A percentile compares a stretch with the other conserved stretches of the same genome.
Evolutionary conservation across 352 stramenopile genomes (phyloP).

Genomic region (Phytophthora hybrid): DNA sequence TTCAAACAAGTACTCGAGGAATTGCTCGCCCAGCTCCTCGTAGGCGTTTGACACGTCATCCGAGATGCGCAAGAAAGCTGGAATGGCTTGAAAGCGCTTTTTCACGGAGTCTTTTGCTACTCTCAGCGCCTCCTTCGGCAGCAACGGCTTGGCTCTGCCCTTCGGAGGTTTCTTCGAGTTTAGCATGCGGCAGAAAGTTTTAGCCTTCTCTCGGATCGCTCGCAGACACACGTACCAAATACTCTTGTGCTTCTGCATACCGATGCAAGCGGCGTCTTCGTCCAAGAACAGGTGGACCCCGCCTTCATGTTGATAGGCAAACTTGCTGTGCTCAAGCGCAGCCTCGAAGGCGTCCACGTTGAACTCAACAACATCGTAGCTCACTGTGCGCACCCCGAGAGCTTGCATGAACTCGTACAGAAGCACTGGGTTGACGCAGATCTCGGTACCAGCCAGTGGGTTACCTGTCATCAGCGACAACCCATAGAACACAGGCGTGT

Average conservation of each 20-base stretch:
- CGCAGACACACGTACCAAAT: constrained; percentile 88
- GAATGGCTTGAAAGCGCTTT: constrained; percentile 68
- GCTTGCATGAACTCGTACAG: constrained; percentile 62
- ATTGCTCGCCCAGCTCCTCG: constrained; percentile 58
- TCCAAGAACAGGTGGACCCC: constrained; percentile 82
- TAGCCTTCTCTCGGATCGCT: constrained; percentile 88
- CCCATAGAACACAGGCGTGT: constrained; percentile 86
- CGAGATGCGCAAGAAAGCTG: constrained; percentile 61
- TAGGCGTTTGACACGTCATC: constrained; percentile 51
- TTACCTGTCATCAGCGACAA: constrained; percentile 65
- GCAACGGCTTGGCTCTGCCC: constrained; percentile 22
- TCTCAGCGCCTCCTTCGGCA: constrained; percentile 26
- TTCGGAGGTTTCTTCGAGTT: constrained; percentile 41
- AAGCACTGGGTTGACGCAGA: constrained; percentile 85
- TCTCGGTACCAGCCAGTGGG: constrained; percentile 51
- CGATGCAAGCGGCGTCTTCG: constrained; percentile 64
- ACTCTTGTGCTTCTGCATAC: constrained; percentile 87
- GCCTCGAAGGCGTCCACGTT: constrained; percentile 42
- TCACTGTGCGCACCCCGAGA: constrained; percentile 70
- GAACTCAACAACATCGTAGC: constrained; percentile 60
- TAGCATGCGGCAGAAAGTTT: constrained; percentile 59
- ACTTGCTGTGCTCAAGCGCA: constrained; percentile 54
- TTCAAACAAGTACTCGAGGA: constrained; percentile 66
- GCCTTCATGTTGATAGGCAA: constrained; percentile 73
- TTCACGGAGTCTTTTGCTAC: constrained; percentile 44